phyloP scores from a whole-genome alignment of 192 early-diverging fungal genomes.

The Rhizophagus clarus region DNA sequence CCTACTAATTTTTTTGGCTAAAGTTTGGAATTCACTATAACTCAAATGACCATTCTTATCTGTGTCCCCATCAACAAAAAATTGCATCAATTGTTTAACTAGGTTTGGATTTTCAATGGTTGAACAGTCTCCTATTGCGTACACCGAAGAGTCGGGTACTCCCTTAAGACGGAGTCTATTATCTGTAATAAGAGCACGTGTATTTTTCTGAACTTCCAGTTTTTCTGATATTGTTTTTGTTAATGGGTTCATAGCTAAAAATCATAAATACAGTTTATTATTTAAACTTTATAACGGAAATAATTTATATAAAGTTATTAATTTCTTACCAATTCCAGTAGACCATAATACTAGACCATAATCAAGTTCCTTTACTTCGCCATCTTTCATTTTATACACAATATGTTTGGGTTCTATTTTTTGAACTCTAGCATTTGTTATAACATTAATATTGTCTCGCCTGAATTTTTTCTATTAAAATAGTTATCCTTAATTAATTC shows the following conservation, averaged over 20 bases:
- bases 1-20: slow-evolving; percentile 44
- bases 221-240: slow-evolving; percentile 53
- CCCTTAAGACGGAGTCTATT: slow-evolving; percentile 58
- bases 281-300: no score
- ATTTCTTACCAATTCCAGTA: slow-evolving; percentile 52
- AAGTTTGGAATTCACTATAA: slow-evolving; percentile 52
- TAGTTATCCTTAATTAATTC: background rate
- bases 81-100: slow-evolving; percentile 45
- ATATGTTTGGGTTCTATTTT: slow-evolving; percentile 57
- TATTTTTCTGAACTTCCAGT: slow-evolving; percentile 55
- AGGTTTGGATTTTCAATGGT: slow-evolving; percentile 72
- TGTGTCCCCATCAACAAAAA: slow-evolving; percentile 51
- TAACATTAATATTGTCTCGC: slow-evolving; percentile 64
- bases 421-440: slow-evolving; percentile 70
- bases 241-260: slow-evolving; percentile 55
- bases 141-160: slow-evolving; percentile 53
- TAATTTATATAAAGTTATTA: no score
- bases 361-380: slow-evolving; percentile 37
- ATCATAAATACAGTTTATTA: no score
- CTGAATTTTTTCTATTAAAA: slow-evolving; percentile 47
- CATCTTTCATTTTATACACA: slow-evolving; percentile 53
- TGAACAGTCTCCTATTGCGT: slow-evolving; percentile 75
- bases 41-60: slow-evolving; percentile 49
- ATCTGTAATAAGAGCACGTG: slow-evolving; percentile 64
- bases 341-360: slow-evolving; percentile 61